Evolutionary conservation across 1,284 basidiomycete species (phyloP).

Genomic region (Austroboletus novae-zelandiae): DNA sequence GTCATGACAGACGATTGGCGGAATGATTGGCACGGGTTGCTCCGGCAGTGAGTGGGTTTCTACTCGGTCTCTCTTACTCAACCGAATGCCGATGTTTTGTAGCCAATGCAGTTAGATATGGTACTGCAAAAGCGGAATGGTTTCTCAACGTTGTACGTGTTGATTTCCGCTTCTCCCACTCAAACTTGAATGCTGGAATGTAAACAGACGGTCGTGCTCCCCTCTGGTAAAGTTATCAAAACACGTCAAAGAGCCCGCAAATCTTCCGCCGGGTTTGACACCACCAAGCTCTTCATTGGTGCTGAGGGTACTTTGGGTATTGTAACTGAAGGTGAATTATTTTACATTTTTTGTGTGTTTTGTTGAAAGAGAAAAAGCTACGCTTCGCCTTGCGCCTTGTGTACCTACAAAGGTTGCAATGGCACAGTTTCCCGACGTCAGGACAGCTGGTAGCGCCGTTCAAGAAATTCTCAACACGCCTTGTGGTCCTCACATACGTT

Average conservation of each 20-base stretch:
- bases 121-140: slow-evolving; percentile 74
- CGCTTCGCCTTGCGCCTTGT: slow-evolving; percentile 74
- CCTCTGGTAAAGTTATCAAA: slow-evolving; percentile 78
- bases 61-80: not conserved
- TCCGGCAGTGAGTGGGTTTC: slow-evolving; percentile 45
- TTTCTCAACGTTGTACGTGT: slow-evolving; percentile 59
- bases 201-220: slow-evolving; percentile 69
- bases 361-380: slow-evolving; percentile 44
- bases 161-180: not conserved
- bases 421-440: slow-evolving; percentile 66
- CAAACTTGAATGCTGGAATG: not conserved
- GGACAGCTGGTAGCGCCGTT: slow-evolving; percentile 69
- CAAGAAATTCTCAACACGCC: slow-evolving; percentile 74
- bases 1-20: slow-evolving; percentile 47
- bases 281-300: slow-evolving; percentile 80
- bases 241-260: slow-evolving; percentile 72
- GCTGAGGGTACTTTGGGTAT: slow-evolving; percentile 82
- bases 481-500: slow-evolving; percentile 57
- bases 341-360: not conserved
- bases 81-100: slow-evolving; percentile 9
- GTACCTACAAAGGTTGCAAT: slow-evolving; percentile 74
- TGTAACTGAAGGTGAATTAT: slow-evolving; percentile 61
- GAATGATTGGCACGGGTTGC: slow-evolving; percentile 57
- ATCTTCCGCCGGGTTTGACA: slow-evolving; percentile 75
- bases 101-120: slow-evolving; percentile 82